Evolutionary conservation across 2,329 filamentous ascomycete genomes (phyloP).

Genomic region (Stenocarpella maydis): DNA sequence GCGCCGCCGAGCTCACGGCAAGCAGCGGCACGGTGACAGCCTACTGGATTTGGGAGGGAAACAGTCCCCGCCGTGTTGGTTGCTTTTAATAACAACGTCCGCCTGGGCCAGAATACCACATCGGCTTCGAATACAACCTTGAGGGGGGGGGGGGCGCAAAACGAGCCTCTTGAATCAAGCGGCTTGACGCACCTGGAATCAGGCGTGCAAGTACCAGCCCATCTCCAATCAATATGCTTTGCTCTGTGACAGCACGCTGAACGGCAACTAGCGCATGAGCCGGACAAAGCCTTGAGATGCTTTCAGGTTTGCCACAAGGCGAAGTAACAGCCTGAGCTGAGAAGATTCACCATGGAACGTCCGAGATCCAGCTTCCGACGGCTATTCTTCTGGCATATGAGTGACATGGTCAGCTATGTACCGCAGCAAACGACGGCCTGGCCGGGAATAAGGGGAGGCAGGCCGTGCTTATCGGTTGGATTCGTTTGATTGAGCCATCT

Average conservation of each 20-base stretch:
- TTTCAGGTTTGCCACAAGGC: slow-evolving; percentile 3
- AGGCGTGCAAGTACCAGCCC: neutral
- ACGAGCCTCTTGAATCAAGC: slow-evolving; percentile 4
- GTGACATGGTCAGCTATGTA: neutral
- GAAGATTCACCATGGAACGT: neutral
- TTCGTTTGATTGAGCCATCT: neutral
- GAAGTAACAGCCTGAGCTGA: neutral
- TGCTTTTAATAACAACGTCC: neutral
- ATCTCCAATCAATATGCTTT: neutral
- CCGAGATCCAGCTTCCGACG: neutral
- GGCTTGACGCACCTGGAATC: neutral
- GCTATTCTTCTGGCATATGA: slow-evolving; percentile 7
- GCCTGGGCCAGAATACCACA: neutral
- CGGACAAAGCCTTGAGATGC: slow-evolving; percentile 4
- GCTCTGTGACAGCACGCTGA: neutral
- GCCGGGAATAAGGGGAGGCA: neutral
- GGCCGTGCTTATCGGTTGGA: neutral
- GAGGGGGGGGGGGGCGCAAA: neutral
- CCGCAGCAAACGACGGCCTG: neutral
- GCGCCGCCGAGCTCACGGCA: neutral
- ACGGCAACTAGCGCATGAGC: neutral
- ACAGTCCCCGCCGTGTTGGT: neutral
- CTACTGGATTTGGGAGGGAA: neutral
- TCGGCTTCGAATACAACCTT: neutral
- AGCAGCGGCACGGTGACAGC: neutral